Evolutionary conservation across 208 protist species (phyloP).

Genomic region (Acanthamoeba divionensis): DNA sequence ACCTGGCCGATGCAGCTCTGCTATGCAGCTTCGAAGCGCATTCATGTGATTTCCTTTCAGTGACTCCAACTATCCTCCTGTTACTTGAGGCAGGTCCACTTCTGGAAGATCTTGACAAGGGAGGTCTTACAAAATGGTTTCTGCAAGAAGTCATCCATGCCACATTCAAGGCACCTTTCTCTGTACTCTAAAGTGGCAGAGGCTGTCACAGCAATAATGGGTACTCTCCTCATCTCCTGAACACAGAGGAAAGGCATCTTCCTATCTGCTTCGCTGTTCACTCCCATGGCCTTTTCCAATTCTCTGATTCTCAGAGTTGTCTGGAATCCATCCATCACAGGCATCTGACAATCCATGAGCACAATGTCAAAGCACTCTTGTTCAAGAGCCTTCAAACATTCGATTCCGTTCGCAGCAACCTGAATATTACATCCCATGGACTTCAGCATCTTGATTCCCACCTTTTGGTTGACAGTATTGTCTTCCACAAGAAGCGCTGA

Average conservation of each 20-base stretch:
- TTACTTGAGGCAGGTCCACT: too few relatives aligned
- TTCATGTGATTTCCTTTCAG: too few relatives aligned
- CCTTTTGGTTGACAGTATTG: constrained; percentile 42
- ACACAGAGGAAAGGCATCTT: too few relatives aligned
- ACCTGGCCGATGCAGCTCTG: too few relatives aligned
- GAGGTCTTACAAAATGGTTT: neutral
- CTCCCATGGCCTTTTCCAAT: too few relatives aligned
- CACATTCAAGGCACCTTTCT: neutral
- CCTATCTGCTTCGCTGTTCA: too few relatives aligned
- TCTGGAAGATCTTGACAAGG: neutral
- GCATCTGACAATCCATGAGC: too few relatives aligned
- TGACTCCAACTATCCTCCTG: too few relatives aligned
- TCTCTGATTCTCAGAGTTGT: neutral
- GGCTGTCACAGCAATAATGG: neutral
- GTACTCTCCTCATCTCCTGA: too few relatives aligned
- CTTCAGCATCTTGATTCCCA: neutral
- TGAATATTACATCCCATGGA: neutral
- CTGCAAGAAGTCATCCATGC: neutral
- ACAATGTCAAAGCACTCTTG: neutral
- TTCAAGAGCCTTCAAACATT: neutral
- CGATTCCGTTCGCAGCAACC: neutral
- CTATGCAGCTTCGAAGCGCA: too few relatives aligned
- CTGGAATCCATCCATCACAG: constrained; percentile 39
- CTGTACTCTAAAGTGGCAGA: neutral
- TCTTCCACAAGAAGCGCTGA: constrained; percentile 38